Evolutionary conservation across 2,329 filamentous ascomycete species (phyloP).

Genomic region (Bertia moriformis): DNA sequence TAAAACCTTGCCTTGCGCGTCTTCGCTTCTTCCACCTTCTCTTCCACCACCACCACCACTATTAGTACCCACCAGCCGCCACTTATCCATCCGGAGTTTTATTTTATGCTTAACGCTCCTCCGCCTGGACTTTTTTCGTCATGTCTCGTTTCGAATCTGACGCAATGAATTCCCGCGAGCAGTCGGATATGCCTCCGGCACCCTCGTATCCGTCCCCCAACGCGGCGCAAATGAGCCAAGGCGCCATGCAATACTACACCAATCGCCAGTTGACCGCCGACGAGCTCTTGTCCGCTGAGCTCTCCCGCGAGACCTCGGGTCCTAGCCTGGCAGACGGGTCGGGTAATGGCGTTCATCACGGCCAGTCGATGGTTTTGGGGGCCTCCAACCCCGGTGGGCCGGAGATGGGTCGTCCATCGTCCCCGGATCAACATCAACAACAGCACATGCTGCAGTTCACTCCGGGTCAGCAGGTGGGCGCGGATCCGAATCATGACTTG

Average conservation of each 20-base stretch:
- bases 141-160: not conserved
- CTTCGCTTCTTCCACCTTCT: slow-evolving; percentile 10
- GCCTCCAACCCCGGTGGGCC: slow-evolving; percentile 15
- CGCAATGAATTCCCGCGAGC: slow-evolving; percentile 22
- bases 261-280: slow-evolving; percentile 25
- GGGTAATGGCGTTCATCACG: slow-evolving; percentile 19
- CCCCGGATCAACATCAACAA: slow-evolving; percentile 18
- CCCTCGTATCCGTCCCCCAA: slow-evolving; percentile 26
- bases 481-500: slow-evolving; percentile 26
- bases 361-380: slow-evolving; percentile 20
- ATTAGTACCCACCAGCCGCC: slow-evolving; percentile 7
- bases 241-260: slow-evolving; percentile 23
- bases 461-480: slow-evolving; percentile 24
- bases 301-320: slow-evolving; percentile 22
- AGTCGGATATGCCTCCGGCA: slow-evolving; percentile 22
- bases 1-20: slow-evolving; percentile 17
- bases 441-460: slow-evolving; percentile 25
- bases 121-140: slow-evolving; percentile 2
- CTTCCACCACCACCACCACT: slow-evolving; percentile 7
- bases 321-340: slow-evolving; percentile 20
- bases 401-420: slow-evolving; percentile 19
- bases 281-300: slow-evolving; percentile 23
- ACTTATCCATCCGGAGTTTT: slow-evolving; percentile 3
- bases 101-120: not conserved
- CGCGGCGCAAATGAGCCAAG: slow-evolving; percentile 24